Evolutionary conservation across 805 yeast genomes (phyloP).

Genomic region (Ogataea allantospora): DNA sequence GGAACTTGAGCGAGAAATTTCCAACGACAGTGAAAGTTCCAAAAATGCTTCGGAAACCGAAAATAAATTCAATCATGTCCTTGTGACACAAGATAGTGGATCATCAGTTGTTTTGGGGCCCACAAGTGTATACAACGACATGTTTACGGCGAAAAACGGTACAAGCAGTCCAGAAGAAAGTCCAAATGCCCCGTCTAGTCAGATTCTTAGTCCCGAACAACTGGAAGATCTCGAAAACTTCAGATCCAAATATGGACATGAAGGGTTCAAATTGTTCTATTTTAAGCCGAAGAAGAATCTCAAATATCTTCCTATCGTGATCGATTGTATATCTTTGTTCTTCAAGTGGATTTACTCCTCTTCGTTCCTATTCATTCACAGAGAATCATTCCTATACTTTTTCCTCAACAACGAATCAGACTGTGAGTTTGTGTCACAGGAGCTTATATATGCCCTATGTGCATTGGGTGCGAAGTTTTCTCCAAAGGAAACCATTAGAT

Average conservation of each 20-base stretch:
- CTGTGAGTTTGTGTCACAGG: constrained; percentile 52
- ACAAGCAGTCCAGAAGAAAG: neutral
- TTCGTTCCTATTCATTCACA: constrained; percentile 54
- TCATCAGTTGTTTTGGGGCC: constrained; percentile 13
- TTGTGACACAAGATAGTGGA: constrained; percentile 12
- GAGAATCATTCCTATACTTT: constrained; percentile 59
- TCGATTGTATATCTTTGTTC: constrained; percentile 23
- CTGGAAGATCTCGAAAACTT: constrained; percentile 9
- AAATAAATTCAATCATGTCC: constrained; percentile 7
- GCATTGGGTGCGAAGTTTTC: constrained; percentile 56
- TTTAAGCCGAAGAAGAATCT: constrained; percentile 6
- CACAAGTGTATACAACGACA: constrained; percentile 14
- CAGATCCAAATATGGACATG: constrained; percentile 11
- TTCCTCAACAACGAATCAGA: constrained; percentile 52
- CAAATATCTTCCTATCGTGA: constrained; percentile 7
- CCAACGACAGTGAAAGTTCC: neutral
- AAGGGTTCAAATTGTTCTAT: constrained; percentile 8
- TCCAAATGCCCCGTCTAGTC: neutral
- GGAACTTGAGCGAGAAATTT: neutral
- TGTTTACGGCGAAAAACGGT: neutral
- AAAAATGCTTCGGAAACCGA: neutral
- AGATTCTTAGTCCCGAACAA: constrained; percentile 4
- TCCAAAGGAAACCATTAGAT: constrained; percentile 40
- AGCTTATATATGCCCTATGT: constrained; percentile 52
- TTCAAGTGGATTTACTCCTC: constrained; percentile 64